Base-by-base conservation (phyloP, 1,284 basidiomycete species). In the Rhodotorula sp. region DNA sequence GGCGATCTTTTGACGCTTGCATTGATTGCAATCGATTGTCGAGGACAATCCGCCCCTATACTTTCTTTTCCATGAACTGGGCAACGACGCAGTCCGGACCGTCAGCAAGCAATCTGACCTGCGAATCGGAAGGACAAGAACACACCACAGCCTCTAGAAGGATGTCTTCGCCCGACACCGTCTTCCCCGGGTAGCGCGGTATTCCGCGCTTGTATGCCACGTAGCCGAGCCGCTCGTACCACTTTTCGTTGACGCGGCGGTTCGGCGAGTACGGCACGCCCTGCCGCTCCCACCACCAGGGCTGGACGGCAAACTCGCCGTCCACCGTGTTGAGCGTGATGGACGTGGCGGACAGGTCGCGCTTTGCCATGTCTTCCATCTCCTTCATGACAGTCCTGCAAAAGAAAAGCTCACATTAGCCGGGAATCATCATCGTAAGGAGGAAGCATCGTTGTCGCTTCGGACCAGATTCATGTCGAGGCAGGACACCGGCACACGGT, bases 201-300 rank as follows among this genome's bases (percentile, higher is more conserved):
- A 70, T 42, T 5, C 21, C 55, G 0, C 70, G 56, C 50, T 61
- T 64, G 61, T 68, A 74, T 7, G 61, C 67, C 9, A n/a, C n/a
- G 59, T 74, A 74, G 0, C 73, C 73, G 9, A 59, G n/a, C 4
- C 66, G 66, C n/a, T n/a, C 41, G 48, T 74, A 74, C 72, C 72
- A 74, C 4, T n/a, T 13, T 44, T 74, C 68, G 61, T 67, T 74
- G 62, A 61, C 21, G 4, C 73, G 58, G 1, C 34, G 12, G 2
- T 50, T 42, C 2, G 23, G 16, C n/a, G 55, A 42, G 53, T 45
- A 62, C 5, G 44, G 19, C 4, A 64, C 23, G 14, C 67, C 70
- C 4, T 64, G 45, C 49, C 23, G 42, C 9, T 34, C 49, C 67
- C 67, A 68, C 10, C 52, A 55, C 19, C 41, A 50, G 8, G 57